Conservation (phyloP, 2,329 filamentous ascomycete species). For the Didymella lethalis region DNA sequence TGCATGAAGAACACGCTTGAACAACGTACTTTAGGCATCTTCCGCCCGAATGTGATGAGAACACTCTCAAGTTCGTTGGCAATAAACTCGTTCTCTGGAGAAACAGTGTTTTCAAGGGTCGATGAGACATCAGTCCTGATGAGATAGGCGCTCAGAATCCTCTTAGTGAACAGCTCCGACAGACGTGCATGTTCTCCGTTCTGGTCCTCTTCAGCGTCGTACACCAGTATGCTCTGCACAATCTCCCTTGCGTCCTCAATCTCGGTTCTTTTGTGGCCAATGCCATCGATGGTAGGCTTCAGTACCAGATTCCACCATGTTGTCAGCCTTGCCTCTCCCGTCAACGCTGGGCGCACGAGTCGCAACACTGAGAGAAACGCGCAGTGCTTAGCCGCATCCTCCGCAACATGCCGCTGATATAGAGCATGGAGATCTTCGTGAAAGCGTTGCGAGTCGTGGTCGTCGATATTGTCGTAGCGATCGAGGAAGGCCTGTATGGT, state of each 20-base stretch:
- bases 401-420: slow-evolving; percentile 70
- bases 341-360: slow-evolving; percentile 69
- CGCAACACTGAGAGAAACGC: slow-evolving; percentile 75
- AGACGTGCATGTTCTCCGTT: slow-evolving; percentile 54
- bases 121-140: slow-evolving; percentile 51
- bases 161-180: slow-evolving; percentile 63
- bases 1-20: background rate
- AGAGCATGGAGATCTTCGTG: slow-evolving; percentile 75
- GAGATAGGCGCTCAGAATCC: slow-evolving; percentile 57
- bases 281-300: slow-evolving; percentile 63
- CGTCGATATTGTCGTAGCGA: slow-evolving; percentile 72
- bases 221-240: slow-evolving; percentile 69
- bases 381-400: slow-evolving; percentile 64
- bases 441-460: slow-evolving; percentile 72
- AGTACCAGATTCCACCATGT: slow-evolving; percentile 76
- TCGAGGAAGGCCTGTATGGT: slow-evolving; percentile 73
- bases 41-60: slow-evolving; percentile 67
- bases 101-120: slow-evolving; percentile 49
- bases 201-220: slow-evolving; percentile 66
- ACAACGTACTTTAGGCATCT: slow-evolving; percentile 65
- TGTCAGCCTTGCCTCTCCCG: slow-evolving; percentile 67
- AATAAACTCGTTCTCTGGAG: slow-evolving; percentile 56
- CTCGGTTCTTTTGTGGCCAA: slow-evolving; percentile 68
- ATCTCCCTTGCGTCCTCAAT: slow-evolving; percentile 71
- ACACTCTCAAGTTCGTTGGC: slow-evolving; percentile 62